Base-by-base conservation (phyloP, 2,329 filamentous ascomycete genomes). In the Pseudogymnoascus sp. region DNA sequence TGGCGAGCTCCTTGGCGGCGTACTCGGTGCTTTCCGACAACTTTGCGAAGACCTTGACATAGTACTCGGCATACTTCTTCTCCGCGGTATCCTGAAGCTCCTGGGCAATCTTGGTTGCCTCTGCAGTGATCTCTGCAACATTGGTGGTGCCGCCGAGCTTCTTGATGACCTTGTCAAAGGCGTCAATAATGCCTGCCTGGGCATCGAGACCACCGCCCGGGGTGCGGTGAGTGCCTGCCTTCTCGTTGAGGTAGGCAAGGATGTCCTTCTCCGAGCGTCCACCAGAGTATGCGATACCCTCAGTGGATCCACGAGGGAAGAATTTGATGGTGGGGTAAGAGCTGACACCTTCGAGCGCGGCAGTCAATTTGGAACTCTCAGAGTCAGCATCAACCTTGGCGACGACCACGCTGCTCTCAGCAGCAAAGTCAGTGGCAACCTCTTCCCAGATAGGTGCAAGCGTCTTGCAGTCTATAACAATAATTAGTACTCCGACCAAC, bases 241-340 rank as follows among this genome's bases (percentile, higher is more conserved):
- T 90, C 69, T 86, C 81, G 81, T 99, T 99, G 77, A 99, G 74
- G 79, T 89, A 99, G 4, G 82, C 75, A 68, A 97, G 75, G 43
- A 99, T 80, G 67, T 86, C 89, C 55, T 83, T 80, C 80, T 97
- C 91, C 59, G 80, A 80, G 68, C 94, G 92, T 65, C 83, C 90
- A 65, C 89, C 88, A 61, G 81, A 78, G 82, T 97, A 99, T 52
- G 80, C 73, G 69, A 87, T 82, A 52, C 86, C 76, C 72, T 89
- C 85, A 66, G 83, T 89, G 72, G 86, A 90, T 69, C 92, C 92
- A 75, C 89, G 89, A 69, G 91, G 84, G 84, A 97, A 99, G 84
- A 88, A 99, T 80, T 96, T 96, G 81, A 99, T 96, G 66, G 94
- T 99, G 59, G 94, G 94, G 82, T 95, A 99, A 37, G 89, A 91